phyloP scores from a whole-genome alignment of 106 monocot genomes.

The Dendrobium catenatum region DNA sequence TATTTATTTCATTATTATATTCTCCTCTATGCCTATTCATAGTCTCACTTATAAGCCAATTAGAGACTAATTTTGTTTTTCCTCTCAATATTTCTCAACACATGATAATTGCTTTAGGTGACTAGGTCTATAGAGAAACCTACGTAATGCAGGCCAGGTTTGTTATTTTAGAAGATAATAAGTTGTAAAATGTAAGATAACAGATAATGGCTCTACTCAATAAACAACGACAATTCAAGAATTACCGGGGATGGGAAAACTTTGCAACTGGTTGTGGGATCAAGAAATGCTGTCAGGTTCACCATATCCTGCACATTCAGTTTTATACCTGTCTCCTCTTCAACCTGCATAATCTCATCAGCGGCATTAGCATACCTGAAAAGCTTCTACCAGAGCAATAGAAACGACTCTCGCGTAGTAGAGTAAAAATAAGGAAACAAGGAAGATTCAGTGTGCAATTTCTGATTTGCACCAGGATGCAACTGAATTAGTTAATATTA shows the following conservation, averaged over 20 bases:
- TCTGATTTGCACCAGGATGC: not conserved
- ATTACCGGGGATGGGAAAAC: constrained; percentile 83
- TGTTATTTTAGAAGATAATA: no score
- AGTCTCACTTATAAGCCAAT: no score
- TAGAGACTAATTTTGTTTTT: no score
- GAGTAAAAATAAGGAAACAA: not conserved
- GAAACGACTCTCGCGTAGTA: not conserved
- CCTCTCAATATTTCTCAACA: no score
- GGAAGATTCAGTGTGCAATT: not conserved
- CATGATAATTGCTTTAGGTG: no score
- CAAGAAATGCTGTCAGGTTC: constrained; percentile 89
- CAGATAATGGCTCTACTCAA: not conserved
- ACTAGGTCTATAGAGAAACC: no score
- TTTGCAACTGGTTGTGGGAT: constrained; percentile 54
- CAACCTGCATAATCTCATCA: constrained; percentile 55
- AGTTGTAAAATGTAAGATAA: not conserved
- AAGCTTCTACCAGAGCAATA: not conserved
- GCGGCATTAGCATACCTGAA: not conserved
- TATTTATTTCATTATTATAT: no score
- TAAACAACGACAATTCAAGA: not conserved
- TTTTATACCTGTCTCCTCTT: constrained; percentile 85
- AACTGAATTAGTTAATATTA: not conserved
- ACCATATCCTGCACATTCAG: constrained; percentile 70
- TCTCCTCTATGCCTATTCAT: no score
- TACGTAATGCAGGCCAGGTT: no score